Evolutionary conservation across 2,329 filamentous ascomycete species (phyloP).

Genomic region (Fusarium beomiforme): DNA sequence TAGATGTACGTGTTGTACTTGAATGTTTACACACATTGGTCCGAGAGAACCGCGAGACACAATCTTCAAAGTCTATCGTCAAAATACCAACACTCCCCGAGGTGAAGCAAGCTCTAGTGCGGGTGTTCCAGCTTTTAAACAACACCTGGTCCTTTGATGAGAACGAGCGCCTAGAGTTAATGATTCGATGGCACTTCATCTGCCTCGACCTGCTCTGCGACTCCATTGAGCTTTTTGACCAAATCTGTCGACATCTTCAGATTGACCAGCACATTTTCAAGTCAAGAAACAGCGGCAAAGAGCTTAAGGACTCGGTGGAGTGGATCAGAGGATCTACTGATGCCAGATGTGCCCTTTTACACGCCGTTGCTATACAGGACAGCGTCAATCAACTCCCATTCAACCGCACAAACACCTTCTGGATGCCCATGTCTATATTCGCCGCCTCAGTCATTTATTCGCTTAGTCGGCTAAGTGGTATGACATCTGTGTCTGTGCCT

Average conservation of each 20-base stretch:
- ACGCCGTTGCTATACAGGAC: background rate
- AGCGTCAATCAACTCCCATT: background rate
- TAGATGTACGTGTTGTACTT: background rate
- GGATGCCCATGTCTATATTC: background rate
- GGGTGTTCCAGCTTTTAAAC: background rate
- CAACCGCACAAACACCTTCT: background rate
- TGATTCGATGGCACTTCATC: background rate
- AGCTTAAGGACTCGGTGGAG: background rate
- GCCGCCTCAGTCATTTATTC: background rate
- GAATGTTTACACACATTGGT: background rate
- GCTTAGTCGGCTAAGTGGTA: background rate
- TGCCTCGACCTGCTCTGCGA: background rate
- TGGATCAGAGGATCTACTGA: background rate
- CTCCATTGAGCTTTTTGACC: background rate
- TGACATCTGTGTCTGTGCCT: background rate
- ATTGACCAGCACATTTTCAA: background rate
- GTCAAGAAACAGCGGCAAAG: background rate
- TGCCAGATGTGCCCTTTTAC: background rate
- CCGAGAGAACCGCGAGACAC: background rate
- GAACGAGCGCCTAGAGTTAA: background rate
- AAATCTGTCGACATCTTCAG: background rate
- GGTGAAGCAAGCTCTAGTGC: background rate
- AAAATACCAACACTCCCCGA: background rate
- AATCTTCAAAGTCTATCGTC: background rate
- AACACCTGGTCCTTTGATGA: background rate